Evolutionary conservation across 2,329 filamentous ascomycete genomes (phyloP), one percentile per base, ranked within the genome.

Genomic region (Aureobasidium zeae): DNA sequence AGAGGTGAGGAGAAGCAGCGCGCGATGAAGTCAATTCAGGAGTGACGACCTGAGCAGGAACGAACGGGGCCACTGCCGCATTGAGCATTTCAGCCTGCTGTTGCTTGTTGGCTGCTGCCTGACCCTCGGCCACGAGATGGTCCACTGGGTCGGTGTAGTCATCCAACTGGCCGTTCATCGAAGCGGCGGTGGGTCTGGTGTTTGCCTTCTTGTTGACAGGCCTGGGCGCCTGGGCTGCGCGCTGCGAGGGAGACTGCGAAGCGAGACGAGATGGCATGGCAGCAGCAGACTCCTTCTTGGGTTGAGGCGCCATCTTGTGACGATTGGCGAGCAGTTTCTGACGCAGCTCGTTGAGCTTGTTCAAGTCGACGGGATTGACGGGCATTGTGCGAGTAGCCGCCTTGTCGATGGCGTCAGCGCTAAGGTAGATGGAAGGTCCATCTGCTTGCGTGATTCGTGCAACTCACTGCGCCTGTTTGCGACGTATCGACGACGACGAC

Each of bases 51-150:
- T 34, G 25, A 15, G 30, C 24, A 15, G 38, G 20, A 13, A 21
- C 39, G 26, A 15, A 33, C 31, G 17, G 20, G 20, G 20, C 21
- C 19, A 24, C 17, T 31, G 30, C 26, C 43, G 30, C 21, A 24
- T 37, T n/a, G 19, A 28, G 32, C n/a, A n/a, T n/a, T n/a, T 38
- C 45, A 36, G 38, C 34, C 20, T 33, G 32, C 32, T 46, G 30
- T 41, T 45, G 32, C 29, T 21, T 15, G 24, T 48, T 50, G 8
- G 52, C 55, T 15, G 49, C 44, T 19, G 54, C 55, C 41, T 54
- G 56, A 24, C 55, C 56, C 24, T 54, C 48, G 22, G 52, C 47
- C 10, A 58, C 39, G 19, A 56, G 46, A n/a, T 41, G 47, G 16
- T 54, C 53, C 8, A 55, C 24, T 20, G 30, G 26, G 20, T 30